These are phyloP conservation scores for Neospora caninum DNA, from an alignment of 169 alveolate species.

Conservation along the genomic window DNA sequence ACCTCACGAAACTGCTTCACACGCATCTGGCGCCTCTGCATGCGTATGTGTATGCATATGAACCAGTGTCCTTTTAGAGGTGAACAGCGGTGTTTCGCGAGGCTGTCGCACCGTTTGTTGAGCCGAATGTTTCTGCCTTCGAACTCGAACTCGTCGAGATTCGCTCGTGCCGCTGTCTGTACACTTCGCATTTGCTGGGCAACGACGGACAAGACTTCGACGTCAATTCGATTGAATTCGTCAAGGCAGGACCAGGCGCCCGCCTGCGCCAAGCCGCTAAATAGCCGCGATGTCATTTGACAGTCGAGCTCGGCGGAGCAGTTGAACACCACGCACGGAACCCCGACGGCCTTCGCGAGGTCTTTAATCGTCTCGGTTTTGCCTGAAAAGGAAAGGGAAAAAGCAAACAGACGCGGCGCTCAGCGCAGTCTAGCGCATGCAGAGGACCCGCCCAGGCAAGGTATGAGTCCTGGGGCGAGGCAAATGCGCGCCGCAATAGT, in stretches of 20 bases:
- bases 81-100: no score
- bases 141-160: conserved; percentile 77
- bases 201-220: conserved; percentile 94
- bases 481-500: no score
- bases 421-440: no score
- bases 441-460: no score
- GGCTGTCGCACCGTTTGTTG: background rate
- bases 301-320: conserved; percentile 94
- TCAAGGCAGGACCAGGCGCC: conserved; percentile 99
- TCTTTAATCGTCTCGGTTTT: conserved; percentile 97
- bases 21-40: no score
- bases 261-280: conserved; percentile 94
- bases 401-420: background rate
- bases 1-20: no score
- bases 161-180: conserved; percentile 89
- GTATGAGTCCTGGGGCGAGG: no score
- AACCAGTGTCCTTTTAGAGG: no score
- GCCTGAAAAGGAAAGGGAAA: conserved; percentile 84
- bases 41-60: no score
- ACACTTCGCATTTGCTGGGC: conserved; percentile 94
- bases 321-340: conserved; percentile 94
- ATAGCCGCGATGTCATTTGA: conserved; percentile 91
- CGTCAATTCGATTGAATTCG: conserved; percentile 95
- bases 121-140: conserved; percentile 74
- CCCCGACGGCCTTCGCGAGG: conserved; percentile 92